Percentiles rank a stretch among this genome's conserved stretches.
phyloP scores from a whole-genome alignment of 1,284 basidiomycete genomes.

The Xerocomus nothofagi region DNA sequence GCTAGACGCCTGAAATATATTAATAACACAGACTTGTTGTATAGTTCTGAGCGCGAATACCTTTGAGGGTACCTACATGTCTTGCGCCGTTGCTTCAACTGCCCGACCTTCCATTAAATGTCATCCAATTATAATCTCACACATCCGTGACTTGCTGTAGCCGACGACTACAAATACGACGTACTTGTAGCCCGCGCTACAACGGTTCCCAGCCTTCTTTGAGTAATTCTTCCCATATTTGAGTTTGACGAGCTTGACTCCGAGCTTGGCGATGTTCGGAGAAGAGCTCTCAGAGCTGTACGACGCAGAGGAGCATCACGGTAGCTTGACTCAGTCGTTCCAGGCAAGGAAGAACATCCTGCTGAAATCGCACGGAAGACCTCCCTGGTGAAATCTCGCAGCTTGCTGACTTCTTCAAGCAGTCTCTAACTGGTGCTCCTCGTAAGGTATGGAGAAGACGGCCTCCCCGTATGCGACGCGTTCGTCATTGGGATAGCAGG shows the following conservation, averaged over 20 bases:
- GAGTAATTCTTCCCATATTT: not conserved
- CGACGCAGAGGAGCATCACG: constrained; percentile 21
- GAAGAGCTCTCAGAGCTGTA: constrained; percentile 29
- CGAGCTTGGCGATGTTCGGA: constrained; percentile 28
- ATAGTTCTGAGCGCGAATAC: not conserved
- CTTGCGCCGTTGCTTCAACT: not conserved
- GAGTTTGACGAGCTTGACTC: not conserved
- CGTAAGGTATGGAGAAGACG: constrained; percentile 74
- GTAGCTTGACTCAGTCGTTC: constrained; percentile 20
- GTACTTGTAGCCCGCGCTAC: constrained; percentile 21
- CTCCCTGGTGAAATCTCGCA: constrained; percentile 62
- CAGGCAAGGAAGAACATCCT: constrained; percentile 69
- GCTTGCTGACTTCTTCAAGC: constrained; percentile 3
- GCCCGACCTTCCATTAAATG: not conserved
- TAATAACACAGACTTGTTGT: not conserved
- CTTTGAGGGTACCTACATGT: not conserved
- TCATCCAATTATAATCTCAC: constrained; percentile 6
- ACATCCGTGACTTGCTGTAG: constrained; percentile 19
- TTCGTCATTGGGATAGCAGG: constrained; percentile 96
- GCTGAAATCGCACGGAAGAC: constrained; percentile 78
- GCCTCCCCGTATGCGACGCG: constrained; percentile 65
- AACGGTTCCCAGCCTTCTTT: not conserved
- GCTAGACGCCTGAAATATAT: constrained; percentile 23
- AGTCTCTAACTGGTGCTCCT: constrained; percentile 13
- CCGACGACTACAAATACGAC: constrained; percentile 36